These are phyloP conservation scores for Mycena latifolia DNA, from an alignment of 768 basidiomycete species.

Conservation along the genomic window DNA sequence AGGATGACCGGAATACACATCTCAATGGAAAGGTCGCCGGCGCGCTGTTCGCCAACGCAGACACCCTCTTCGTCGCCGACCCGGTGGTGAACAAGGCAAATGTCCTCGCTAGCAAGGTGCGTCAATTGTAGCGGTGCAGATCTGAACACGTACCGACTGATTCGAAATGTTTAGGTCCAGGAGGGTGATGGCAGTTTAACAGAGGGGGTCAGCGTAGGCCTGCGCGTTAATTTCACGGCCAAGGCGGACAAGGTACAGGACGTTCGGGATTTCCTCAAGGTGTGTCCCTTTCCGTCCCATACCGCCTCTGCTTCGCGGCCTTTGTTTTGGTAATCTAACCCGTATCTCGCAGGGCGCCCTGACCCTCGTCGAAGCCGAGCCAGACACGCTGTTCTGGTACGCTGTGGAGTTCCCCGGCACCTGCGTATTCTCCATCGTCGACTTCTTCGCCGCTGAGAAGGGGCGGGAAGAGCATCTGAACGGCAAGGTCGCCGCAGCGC, in stretches of 20 bases:
- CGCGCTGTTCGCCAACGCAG: constrained; percentile 48
- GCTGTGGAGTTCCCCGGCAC: constrained; percentile 52
- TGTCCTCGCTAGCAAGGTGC: constrained; percentile 40
- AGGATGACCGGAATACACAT: constrained; percentile 48
- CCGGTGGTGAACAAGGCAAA: constrained; percentile 44
- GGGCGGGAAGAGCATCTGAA: constrained; percentile 16
- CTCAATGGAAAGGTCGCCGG: constrained; percentile 48
- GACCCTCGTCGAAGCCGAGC: constrained; percentile 49
- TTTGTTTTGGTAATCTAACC: neutral
- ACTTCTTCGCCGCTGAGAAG: constrained; percentile 15
- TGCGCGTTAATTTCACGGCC: neutral
- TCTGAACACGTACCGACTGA: neutral
- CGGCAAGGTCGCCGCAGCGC: constrained; percentile 22
- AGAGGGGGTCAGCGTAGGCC: neutral
- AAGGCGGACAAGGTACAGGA: neutral
- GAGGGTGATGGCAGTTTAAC: neutral
- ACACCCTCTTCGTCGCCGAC: constrained; percentile 41
- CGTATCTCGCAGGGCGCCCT: constrained; percentile 42
- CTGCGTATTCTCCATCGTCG: constrained; percentile 49
- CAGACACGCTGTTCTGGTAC: constrained; percentile 51
- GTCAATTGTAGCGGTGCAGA: neutral
- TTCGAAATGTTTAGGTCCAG: neutral
- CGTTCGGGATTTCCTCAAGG: neutral
- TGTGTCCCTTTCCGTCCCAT: neutral
- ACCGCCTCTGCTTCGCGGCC: no score